Evolutionary conservation across 495 filamentous ascomycete species (phyloP).

Genomic region (Xylaria scruposa): DNA sequence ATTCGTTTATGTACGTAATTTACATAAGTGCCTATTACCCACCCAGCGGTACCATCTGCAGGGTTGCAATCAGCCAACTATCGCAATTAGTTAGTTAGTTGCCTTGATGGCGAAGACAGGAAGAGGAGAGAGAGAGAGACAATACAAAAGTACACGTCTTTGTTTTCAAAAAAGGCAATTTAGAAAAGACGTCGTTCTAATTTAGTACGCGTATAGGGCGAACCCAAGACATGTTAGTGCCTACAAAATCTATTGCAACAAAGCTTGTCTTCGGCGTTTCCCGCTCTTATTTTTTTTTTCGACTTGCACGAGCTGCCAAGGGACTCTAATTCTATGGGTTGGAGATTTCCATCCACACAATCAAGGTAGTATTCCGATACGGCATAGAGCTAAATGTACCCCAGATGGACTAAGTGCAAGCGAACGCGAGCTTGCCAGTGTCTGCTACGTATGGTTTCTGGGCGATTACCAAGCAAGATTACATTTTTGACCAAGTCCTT

Average conservation of each 20-base stretch:
- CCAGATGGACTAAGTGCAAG: not conserved
- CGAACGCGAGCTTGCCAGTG: not conserved
- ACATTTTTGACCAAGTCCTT: not conserved
- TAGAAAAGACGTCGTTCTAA: too few species aligned
- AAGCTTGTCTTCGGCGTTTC: constrained; percentile 5
- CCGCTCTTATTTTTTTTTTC: not conserved
- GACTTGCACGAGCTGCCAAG: not conserved
- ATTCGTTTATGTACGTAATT: not conserved
- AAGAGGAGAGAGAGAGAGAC: not conserved
- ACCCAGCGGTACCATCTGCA: not conserved
- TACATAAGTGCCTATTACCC: not conserved
- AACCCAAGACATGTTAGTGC: not conserved
- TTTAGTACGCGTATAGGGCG: not conserved
- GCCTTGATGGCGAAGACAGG: not conserved
- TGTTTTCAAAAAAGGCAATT: too few species aligned
- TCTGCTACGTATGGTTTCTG: not conserved
- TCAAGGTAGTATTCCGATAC: not conserved
- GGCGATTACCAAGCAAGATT: constrained; percentile 19
- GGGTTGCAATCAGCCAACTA: not conserved
- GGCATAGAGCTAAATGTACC: constrained; percentile 4
- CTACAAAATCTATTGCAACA: not conserved
- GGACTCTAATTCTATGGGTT: not conserved
- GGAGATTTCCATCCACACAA: not conserved
- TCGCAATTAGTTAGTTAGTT: not conserved
- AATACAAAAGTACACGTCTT: too few species aligned